Percentiles rank a stretch among this genome's conserved stretches.
phyloP scores from a whole-genome alignment of 176 grass and related monocot genomes.

The Alloteropsis semialata region DNA sequence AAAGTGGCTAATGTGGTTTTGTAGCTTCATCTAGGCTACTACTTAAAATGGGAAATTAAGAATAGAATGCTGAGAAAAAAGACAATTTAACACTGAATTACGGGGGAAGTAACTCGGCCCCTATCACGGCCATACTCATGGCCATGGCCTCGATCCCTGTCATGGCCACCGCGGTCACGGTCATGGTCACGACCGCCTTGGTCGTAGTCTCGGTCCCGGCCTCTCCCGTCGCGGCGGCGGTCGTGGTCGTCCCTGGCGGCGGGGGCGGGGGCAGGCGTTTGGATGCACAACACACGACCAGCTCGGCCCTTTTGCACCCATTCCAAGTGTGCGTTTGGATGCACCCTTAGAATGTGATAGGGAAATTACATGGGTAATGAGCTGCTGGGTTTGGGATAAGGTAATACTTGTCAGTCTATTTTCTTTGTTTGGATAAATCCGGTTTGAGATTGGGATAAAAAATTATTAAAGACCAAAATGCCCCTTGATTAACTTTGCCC shows the following conservation, averaged over 20 bases:
- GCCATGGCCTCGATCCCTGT: not conserved
- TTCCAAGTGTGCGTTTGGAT: too few relatives aligned
- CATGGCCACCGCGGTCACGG: slow-evolving; percentile 6
- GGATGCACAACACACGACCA: too few relatives aligned
- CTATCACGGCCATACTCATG: slow-evolving; percentile 31
- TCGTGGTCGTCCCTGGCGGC: slow-evolving; percentile 14
- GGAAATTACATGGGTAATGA: too few relatives aligned
- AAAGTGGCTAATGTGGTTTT: not conserved
- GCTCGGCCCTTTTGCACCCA: too few relatives aligned
- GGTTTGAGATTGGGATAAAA: too few relatives aligned
- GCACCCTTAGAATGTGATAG: too few relatives aligned
- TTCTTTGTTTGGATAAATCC: too few relatives aligned
- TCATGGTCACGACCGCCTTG: slow-evolving; percentile 3
- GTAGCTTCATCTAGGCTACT: not conserved
- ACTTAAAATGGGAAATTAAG: not conserved
- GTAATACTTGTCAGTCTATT: too few relatives aligned
- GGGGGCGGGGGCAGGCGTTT: slow-evolving; percentile 28
- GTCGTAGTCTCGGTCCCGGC: slow-evolving; percentile 25
- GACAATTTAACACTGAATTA: not conserved
- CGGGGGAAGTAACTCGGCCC: not conserved
- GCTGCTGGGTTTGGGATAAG: too few relatives aligned
- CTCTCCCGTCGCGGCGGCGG: slow-evolving; percentile 20
- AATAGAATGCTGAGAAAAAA: not conserved
- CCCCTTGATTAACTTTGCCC: too few relatives aligned
- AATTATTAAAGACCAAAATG: too few relatives aligned